A percentile compares a stretch with the other conserved stretches of the same genome.
Evolutionary conservation across 176 grass and related monocot genomes (phyloP).

Genomic region (Musa troglodytarum): DNA sequence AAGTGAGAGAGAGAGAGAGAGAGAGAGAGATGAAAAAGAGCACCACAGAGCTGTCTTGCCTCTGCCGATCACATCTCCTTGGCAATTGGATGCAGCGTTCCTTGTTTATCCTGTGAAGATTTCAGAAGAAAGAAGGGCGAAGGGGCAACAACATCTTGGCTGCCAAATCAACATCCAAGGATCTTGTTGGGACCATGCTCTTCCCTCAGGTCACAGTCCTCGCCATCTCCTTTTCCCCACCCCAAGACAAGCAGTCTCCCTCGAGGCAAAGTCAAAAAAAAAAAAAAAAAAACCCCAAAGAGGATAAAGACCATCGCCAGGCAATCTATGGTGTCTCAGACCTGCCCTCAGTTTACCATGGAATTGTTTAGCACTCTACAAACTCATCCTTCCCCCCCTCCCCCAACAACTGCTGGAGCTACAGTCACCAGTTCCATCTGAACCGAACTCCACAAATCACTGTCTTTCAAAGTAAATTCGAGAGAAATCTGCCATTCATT

Average conservation of each 20-base stretch:
- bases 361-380: no score
- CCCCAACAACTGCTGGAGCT: no score
- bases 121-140: not conserved
- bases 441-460: no score
- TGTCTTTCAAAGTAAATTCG: no score
- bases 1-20: no score
- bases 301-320: not conserved
- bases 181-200: conserved; percentile 16
- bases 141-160: not conserved
- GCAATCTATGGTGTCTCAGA: no score
- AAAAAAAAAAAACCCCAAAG: not conserved
- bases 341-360: no score
- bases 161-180: conserved; percentile 24
- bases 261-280: no score
- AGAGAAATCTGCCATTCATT: no score
- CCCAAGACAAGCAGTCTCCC: not conserved
- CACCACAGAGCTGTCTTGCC: not conserved
- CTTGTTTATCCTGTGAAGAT: not conserved
- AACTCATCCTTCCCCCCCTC: no score
- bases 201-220: not conserved
- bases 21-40: no score
- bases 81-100: not conserved
- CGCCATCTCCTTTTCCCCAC: not conserved
- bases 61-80: not conserved
- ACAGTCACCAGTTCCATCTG: no score